Conservation (phyloP, 768 basidiomycete genomes). For the Mycena sanguinolenta region DNA sequence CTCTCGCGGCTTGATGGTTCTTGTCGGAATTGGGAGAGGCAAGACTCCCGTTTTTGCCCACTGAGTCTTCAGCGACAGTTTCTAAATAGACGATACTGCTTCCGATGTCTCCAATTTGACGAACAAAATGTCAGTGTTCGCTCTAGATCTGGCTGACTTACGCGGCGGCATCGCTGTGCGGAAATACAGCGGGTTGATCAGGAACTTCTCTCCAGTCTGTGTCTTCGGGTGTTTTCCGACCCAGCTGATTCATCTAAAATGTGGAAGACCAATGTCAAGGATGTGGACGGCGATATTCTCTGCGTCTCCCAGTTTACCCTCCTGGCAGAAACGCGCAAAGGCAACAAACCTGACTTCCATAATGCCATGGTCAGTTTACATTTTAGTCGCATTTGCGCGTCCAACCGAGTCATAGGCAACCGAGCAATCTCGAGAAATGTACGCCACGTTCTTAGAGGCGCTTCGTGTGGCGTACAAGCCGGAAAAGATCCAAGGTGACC, state of each 20-base stretch:
- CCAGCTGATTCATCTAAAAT: slow-evolving; percentile 65
- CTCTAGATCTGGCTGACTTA: not conserved
- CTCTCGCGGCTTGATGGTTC: slow-evolving; percentile 87
- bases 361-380: slow-evolving; percentile 81
- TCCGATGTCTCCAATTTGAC: slow-evolving; percentile 79
- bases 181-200: slow-evolving; percentile 19
- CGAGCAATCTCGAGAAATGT: slow-evolving; percentile 76
- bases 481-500: slow-evolving; percentile 83
- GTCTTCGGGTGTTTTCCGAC: slow-evolving; percentile 81
- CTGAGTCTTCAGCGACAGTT: slow-evolving; percentile 9
- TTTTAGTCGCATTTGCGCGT: not conserved
- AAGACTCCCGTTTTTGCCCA: slow-evolving; percentile 38
- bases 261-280: slow-evolving; percentile 93
- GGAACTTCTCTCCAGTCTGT: slow-evolving; percentile 60
- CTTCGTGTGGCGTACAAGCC: slow-evolving; percentile 76
- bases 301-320: slow-evolving; percentile 97
- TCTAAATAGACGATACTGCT: slow-evolving; percentile 82
- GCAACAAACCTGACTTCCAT: slow-evolving; percentile 94
- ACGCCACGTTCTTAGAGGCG: slow-evolving; percentile 78
- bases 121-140: slow-evolving; percentile 82
- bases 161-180: not conserved
- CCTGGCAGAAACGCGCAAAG: slow-evolving; percentile 88
- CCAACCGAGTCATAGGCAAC: slow-evolving; percentile 61
- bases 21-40: slow-evolving; percentile 92
- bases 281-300: slow-evolving; percentile 90